A percentile compares a stretch with the other conserved stretches of the same genome.
Conservation (phyloP, 495 filamentous ascomycete species). For the Amphirosellinia nigrospora region DNA sequence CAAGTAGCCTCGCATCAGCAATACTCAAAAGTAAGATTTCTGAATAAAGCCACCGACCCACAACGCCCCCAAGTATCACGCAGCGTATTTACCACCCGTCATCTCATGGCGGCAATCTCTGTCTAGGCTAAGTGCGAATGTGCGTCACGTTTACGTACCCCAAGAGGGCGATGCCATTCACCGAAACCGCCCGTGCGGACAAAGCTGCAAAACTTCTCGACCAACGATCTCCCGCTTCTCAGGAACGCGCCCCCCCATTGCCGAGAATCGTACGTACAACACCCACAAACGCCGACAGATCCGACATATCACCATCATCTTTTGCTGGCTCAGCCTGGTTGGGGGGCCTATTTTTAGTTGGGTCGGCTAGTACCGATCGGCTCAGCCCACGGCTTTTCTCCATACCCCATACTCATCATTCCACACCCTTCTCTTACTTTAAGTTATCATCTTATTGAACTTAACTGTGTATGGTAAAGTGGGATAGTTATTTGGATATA, state of each 20-base stretch:
- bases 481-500: too few species aligned
- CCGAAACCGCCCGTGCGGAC: not conserved
- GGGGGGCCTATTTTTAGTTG: slow-evolving; percentile 3
- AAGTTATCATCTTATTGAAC: not conserved
- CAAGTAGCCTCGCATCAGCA: not conserved
- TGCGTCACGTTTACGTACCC: not conserved
- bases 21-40: not conserved
- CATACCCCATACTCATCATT: not conserved
- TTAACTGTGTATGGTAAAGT: not conserved
- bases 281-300: not conserved
- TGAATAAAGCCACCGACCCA: not conserved
- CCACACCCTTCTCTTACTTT: not conserved
- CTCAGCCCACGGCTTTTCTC: not conserved
- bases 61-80: not conserved
- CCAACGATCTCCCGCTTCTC: slow-evolving; percentile 3
- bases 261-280: not conserved
- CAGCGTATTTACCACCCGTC: not conserved
- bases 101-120: not conserved
- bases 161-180: not conserved
- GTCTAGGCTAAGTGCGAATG: not conserved
- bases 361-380: not conserved
- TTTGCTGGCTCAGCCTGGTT: not conserved
- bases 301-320: not conserved
- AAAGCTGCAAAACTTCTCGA: not conserved
- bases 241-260: not conserved